Evolutionary conservation across 2,329 filamentous ascomycete species (phyloP).

Genomic region (Cytospora leucostoma): DNA sequence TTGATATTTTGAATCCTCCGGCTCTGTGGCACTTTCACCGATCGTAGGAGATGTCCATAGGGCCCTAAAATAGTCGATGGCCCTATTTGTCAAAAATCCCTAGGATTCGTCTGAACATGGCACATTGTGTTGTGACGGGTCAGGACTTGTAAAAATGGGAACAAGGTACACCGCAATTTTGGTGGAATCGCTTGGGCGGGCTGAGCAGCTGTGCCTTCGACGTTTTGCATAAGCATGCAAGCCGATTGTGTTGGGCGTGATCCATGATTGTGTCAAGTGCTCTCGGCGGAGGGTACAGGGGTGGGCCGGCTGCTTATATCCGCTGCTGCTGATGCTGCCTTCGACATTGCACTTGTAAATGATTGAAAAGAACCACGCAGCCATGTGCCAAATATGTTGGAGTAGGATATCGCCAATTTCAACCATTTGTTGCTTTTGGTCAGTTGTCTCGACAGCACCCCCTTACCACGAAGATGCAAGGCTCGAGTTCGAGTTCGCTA

Average conservation of each 20-base stretch:
- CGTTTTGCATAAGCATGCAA: conserved; percentile 26
- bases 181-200: conserved; percentile 21
- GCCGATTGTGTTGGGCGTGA: conserved; percentile 18
- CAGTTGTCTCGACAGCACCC: neutral
- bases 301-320: conserved; percentile 24
- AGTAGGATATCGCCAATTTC: conserved; percentile 14
- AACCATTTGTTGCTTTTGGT: neutral
- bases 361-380: conserved; percentile 18
- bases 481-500: conserved; percentile 20
- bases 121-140: conserved; percentile 2
- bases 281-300: conserved; percentile 21
- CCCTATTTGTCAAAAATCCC: conserved; percentile 14
- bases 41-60: conserved; percentile 15
- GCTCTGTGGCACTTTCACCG: conserved; percentile 8
- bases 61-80: conserved; percentile 21
- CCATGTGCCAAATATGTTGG: conserved; percentile 4
- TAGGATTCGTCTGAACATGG: neutral
- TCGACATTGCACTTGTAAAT: conserved; percentile 12
- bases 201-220: conserved; percentile 26
- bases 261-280: conserved; percentile 23
- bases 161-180: conserved; percentile 16
- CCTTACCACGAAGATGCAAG: conserved; percentile 23
- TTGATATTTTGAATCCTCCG: conserved; percentile 18
- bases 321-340: conserved; percentile 23
- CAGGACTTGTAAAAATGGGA: conserved; percentile 4